phyloP scores from a whole-genome alignment of 75 land plant species.

The Picea sitchensis region DNA sequence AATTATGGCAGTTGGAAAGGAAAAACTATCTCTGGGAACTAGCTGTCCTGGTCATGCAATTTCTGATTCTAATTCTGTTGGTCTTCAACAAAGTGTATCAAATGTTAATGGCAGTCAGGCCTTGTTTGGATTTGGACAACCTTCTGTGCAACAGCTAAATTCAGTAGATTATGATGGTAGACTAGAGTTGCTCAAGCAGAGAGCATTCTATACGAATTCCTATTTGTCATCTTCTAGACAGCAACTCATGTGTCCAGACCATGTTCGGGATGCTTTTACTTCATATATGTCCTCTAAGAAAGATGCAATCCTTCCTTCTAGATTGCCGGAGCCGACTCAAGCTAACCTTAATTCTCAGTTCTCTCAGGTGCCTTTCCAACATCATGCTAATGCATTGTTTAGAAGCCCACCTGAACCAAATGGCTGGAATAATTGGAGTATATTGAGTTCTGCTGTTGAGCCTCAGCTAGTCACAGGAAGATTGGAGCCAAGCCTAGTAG shows the following conservation, averaged over 20 bases:
- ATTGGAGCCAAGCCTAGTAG: slow-evolving; percentile 9
- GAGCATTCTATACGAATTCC: slow-evolving; percentile 6
- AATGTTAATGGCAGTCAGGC: background rate
- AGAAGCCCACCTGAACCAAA: background rate
- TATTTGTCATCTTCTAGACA: slow-evolving; percentile 6
- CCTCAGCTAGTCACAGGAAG: background rate
- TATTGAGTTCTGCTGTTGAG: background rate
- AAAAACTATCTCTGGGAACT: slow-evolving; percentile 27
- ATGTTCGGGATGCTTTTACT: slow-evolving; percentile 5
- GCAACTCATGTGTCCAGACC: background rate
- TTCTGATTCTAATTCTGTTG: background rate
- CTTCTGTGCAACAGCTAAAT: background rate
- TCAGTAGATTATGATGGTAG: slow-evolving; percentile 16
- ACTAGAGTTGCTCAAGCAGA: slow-evolving; percentile 22
- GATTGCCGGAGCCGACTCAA: slow-evolving; percentile 9
- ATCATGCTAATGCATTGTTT: background rate
- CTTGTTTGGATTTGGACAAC: background rate
- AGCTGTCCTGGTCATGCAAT: slow-evolving; percentile 6
- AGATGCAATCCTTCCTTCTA: slow-evolving; percentile 11
- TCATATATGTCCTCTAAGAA: slow-evolving; percentile 1
- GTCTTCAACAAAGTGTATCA: background rate
- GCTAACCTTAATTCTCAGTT: slow-evolving; percentile 3
- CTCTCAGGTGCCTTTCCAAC: slow-evolving; percentile 15
- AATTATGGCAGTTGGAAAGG: slow-evolving; percentile 64
- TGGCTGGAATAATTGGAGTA: slow-evolving; percentile 19